Percentiles rank a stretch among this genome's conserved stretches.
Evolutionary conservation across 202 grass and related monocot genomes (phyloP).

Genomic region (Cymbopogon flexuosus): DNA sequence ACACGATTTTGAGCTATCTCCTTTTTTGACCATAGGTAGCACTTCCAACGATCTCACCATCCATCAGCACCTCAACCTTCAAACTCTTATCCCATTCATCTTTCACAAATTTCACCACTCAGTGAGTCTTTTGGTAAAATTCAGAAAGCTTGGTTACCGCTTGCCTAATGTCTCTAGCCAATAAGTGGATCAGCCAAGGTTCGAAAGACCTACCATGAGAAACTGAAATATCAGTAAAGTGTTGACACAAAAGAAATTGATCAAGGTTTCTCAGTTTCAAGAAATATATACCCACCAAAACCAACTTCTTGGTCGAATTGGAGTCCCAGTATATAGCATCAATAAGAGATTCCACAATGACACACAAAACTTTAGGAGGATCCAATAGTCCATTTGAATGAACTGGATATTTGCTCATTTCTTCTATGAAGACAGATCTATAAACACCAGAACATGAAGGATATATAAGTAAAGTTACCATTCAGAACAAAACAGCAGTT

Average conservation of each 20-base stretch:
- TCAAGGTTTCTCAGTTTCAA: neutral
- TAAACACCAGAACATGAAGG: slow-evolving; percentile 10
- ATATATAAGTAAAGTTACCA: neutral
- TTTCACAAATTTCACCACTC: slow-evolving; percentile 36
- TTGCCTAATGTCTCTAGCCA: slow-evolving; percentile 49
- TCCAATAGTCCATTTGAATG: slow-evolving; percentile 67
- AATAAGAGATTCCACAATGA: slow-evolving; percentile 68
- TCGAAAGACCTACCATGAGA: slow-evolving; percentile 44
- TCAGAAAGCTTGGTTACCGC: slow-evolving; percentile 63
- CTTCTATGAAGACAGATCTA: slow-evolving; percentile 52
- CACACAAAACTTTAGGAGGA: slow-evolving; percentile 56
- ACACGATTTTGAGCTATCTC: slow-evolving; percentile 60
- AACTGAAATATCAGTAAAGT: neutral
- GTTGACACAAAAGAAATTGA: neutral
- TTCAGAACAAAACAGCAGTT: neutral
- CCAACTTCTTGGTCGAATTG: slow-evolving; percentile 42
- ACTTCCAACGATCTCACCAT: slow-evolving; percentile 46
- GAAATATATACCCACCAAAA: slow-evolving; percentile 47
- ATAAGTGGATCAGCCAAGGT: slow-evolving; percentile 60
- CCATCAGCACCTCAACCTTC: slow-evolving; percentile 48
- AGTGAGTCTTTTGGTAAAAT: slow-evolving; percentile 48
- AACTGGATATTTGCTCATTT: slow-evolving; percentile 43
- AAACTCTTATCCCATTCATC: slow-evolving; percentile 41
- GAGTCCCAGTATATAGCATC: slow-evolving; percentile 56
- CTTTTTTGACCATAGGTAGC: slow-evolving; percentile 52